A percentile compares a stretch with the other conserved stretches of the same genome.
These are phyloP conservation scores for Epichloe typhina DNA, from an alignment of 2,329 filamentous ascomycete species.

Conservation along the genomic window DNA sequence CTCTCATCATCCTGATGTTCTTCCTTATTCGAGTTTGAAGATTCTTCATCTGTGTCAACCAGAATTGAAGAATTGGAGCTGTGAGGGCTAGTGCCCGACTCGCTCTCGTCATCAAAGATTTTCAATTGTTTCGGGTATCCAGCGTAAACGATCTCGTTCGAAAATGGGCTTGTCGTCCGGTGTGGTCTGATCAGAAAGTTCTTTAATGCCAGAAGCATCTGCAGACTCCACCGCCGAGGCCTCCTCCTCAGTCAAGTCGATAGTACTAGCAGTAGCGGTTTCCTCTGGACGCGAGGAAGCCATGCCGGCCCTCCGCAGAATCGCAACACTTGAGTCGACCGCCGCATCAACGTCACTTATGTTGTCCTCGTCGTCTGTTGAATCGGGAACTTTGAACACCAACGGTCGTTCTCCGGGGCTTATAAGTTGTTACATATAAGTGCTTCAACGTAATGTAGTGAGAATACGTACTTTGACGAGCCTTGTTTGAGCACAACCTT, in stretches of 20 bases:
- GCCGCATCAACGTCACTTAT: conserved; percentile 15
- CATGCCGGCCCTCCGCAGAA: conserved; percentile 17
- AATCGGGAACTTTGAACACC: conserved; percentile 30
- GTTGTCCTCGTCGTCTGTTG: conserved; percentile 20
- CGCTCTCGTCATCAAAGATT: background rate
- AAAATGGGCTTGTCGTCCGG: background rate
- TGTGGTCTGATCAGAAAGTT: background rate
- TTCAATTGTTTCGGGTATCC: background rate
- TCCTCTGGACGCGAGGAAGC: conserved; percentile 8
- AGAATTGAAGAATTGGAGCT: background rate
- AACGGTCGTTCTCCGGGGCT: conserved; percentile 16
- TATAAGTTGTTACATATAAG: background rate
- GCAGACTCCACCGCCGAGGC: background rate
- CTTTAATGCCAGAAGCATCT: background rate
- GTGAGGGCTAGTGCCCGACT: background rate
- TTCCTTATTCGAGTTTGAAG: background rate
- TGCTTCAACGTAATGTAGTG: background rate
- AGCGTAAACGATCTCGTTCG: background rate
- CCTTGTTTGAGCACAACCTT: conserved; percentile 19
- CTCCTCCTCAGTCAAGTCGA: conserved; percentile 12
- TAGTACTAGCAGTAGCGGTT: conserved; percentile 3
- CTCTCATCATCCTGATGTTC: background rate
- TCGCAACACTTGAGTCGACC: conserved; percentile 14
- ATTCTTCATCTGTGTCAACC: background rate
- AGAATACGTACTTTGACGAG: conserved; percentile 10